A percentile compares a stretch with the other conserved stretches of the same genome.
Conservation (phyloP, 2,329 filamentous ascomycete genomes). For the Fusarium nurragi region DNA sequence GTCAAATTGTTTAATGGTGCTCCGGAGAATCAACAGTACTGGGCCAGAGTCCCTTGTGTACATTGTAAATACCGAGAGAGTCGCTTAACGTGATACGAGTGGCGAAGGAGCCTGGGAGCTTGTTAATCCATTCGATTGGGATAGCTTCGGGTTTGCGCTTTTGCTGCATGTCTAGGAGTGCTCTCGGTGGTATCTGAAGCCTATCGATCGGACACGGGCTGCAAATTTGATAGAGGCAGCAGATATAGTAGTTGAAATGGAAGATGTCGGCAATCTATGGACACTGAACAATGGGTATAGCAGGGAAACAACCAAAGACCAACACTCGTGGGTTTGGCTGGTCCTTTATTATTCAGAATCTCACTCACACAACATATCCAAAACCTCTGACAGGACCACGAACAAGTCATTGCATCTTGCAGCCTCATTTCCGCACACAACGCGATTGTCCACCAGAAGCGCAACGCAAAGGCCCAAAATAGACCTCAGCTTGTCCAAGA, state of each 20-base stretch:
- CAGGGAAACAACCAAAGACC: not conserved
- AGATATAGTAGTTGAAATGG: not conserved
- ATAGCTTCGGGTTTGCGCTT: not conserved
- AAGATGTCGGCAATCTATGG: not conserved
- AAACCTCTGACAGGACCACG: conserved; percentile 1
- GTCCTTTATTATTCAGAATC: conserved; percentile 31
- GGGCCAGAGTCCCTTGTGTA: no score
- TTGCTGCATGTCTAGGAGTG: not conserved
- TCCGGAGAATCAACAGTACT: no score
- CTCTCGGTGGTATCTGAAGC: not conserved
- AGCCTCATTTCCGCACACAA: conserved; percentile 8
- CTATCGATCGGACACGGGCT: not conserved
- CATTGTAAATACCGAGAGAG: not conserved
- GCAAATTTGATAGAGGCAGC: not conserved
- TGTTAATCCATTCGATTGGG: not conserved
- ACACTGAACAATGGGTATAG: not conserved
- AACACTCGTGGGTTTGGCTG: not conserved
- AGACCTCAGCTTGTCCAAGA: conserved; percentile 10
- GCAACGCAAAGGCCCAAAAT: not conserved
- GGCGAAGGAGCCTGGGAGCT: not conserved
- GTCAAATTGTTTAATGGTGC: no score
- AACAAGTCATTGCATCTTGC: not conserved
- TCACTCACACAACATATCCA: not conserved
- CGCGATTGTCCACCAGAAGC: not conserved
- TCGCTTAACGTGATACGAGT: not conserved